Evolutionary conservation across 208 protist genomes (phyloP).

Genomic region (Trypanosoma cruzi): DNA sequence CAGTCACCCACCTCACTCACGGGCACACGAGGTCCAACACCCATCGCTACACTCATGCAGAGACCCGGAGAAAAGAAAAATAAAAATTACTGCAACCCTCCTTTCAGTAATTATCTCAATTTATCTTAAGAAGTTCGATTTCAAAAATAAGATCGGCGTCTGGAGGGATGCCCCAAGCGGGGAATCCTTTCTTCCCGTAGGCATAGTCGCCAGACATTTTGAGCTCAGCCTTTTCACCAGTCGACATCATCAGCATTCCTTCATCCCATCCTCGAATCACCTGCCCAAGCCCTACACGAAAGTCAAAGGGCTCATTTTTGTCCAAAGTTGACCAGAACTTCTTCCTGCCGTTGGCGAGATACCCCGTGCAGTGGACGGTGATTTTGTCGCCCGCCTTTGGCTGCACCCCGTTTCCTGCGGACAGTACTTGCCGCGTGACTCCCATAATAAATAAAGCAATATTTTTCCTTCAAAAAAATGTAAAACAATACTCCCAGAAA

Average conservation of each 20-base stretch:
- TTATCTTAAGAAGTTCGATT: constrained; percentile 87
- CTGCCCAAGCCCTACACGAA: constrained; percentile 89
- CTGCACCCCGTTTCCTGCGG: constrained; percentile 56
- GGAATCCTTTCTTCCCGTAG: constrained; percentile 88
- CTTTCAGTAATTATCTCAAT: constrained; percentile 8
- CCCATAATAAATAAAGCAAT: constrained; percentile 45
- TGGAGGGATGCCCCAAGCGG: constrained; percentile 86
- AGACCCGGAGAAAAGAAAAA: constrained; percentile 9
- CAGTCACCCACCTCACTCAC: too few relatives aligned
- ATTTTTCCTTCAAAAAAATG: background rate
- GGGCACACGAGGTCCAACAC: too few relatives aligned
- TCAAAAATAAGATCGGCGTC: constrained; percentile 87
- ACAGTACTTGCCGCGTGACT: constrained; percentile 66
- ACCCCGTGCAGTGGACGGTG: constrained; percentile 92
- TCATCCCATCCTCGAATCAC: constrained; percentile 97
- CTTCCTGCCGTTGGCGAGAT: constrained; percentile 78
- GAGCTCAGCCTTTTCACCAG: constrained; percentile 82
- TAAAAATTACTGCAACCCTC: background rate
- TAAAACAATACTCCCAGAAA: background rate
- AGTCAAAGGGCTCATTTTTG: constrained; percentile 90
- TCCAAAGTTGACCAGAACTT: constrained; percentile 92
- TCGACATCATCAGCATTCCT: constrained; percentile 88
- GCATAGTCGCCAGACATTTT: constrained; percentile 81
- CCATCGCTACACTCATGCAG: too few relatives aligned
- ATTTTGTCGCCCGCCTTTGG: constrained; percentile 74